Conservation (phyloP, 495 filamentous ascomycete species). For the Staphylotrichum longicolle region DNA sequence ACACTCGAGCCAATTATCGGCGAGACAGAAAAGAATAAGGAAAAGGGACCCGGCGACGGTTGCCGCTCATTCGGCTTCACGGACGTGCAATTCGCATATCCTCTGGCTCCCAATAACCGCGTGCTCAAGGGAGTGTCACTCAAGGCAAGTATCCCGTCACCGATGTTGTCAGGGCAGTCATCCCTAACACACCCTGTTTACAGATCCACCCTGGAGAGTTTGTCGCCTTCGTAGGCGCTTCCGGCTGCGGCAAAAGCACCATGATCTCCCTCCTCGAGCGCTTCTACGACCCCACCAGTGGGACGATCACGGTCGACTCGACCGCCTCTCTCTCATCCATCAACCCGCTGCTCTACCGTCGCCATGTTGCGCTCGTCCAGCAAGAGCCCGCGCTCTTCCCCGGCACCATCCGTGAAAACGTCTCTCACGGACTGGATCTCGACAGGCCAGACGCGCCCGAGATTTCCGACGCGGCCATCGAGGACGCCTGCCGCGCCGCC, state of each 20-base stretch:
- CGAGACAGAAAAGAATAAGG: constrained; percentile 38
- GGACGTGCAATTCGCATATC: constrained; percentile 59
- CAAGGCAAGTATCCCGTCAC: constrained; percentile 29
- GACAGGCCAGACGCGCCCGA: constrained; percentile 2
- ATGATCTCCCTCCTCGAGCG: constrained; percentile 56
- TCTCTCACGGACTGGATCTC: constrained; percentile 47
- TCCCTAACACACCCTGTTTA: not conserved
- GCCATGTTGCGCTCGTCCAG: constrained; percentile 30
- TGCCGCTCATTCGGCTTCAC: constrained; percentile 41
- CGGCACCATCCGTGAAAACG: constrained; percentile 60
- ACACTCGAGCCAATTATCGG: constrained; percentile 34
- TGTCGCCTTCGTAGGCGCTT: constrained; percentile 62
- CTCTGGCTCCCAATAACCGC: constrained; percentile 50
- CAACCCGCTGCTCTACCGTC: constrained; percentile 45
- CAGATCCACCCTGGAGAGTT: constrained; percentile 65
- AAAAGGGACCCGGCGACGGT: constrained; percentile 39
- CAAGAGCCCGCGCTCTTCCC: constrained; percentile 43
- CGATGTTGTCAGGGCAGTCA: too few relatives aligned
- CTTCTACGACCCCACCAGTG: constrained; percentile 58
- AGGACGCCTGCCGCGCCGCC: constrained; percentile 56
- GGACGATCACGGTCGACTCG: constrained; percentile 45
- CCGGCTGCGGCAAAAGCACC: constrained; percentile 31
- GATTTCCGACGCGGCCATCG: constrained; percentile 35
- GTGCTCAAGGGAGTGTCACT: constrained; percentile 48
- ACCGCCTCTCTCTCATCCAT: constrained; percentile 44